A percentile compares a stretch with the other conserved stretches of the same genome.
These are phyloP conservation scores for Neophaeococcomyces aloes DNA, from an alignment of 2,329 filamentous ascomycete species.

Conservation along the genomic window DNA sequence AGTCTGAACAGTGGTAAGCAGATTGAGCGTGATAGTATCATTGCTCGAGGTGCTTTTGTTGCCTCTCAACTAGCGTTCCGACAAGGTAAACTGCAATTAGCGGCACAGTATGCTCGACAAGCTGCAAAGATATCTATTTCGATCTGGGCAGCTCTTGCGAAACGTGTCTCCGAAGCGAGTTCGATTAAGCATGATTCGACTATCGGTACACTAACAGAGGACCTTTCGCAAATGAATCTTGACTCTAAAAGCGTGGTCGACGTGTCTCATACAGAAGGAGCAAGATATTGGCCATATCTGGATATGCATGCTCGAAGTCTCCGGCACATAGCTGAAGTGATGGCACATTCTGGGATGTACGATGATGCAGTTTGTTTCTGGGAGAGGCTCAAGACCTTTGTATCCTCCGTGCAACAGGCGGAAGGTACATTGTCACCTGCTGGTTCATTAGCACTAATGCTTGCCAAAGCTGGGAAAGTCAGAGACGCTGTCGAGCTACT, in stretches of 20 bases:
- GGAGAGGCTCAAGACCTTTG: slow-evolving; percentile 71
- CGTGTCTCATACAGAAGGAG: slow-evolving; percentile 37
- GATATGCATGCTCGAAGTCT: slow-evolving; percentile 55
- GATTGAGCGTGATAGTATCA: slow-evolving; percentile 20
- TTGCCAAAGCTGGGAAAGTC: slow-evolving; percentile 4
- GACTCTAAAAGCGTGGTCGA: slow-evolving; percentile 22
- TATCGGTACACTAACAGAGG: slow-evolving; percentile 29
- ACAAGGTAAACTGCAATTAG: slow-evolving; percentile 10
- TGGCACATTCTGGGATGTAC: slow-evolving; percentile 74
- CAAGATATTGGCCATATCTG: slow-evolving; percentile 71
- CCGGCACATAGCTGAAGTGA: slow-evolving; percentile 63
- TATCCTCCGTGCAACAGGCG: slow-evolving; percentile 54
- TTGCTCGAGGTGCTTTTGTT: slow-evolving; percentile 18
- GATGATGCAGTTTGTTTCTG: slow-evolving; percentile 82
- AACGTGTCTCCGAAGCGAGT: neutral
- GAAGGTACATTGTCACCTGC: slow-evolving; percentile 32
- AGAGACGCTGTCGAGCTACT: neutral
- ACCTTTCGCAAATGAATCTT: slow-evolving; percentile 31
- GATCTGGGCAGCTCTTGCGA: slow-evolving; percentile 15
- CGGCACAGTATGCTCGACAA: slow-evolving; percentile 16
- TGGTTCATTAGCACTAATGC: neutral
- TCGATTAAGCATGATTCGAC: slow-evolving; percentile 20
- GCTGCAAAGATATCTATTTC: slow-evolving; percentile 16
- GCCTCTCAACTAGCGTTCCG: slow-evolving; percentile 14
- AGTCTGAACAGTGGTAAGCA: slow-evolving; percentile 16